Evolutionary conservation across 1,284 basidiomycete species (phyloP).

Genomic region (Taiwanofungus camphoratus): DNA sequence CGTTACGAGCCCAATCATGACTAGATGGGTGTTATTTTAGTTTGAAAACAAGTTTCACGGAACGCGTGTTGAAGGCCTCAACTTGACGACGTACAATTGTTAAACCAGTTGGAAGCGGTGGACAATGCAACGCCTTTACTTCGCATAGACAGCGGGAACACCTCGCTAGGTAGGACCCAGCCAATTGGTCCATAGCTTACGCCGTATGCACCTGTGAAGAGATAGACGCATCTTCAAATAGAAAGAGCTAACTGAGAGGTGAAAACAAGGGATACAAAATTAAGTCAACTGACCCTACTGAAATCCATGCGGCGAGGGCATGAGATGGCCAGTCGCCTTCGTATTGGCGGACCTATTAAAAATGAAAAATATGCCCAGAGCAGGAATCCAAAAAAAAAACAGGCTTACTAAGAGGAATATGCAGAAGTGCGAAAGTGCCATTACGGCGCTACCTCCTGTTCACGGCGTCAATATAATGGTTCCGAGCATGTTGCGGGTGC

Average conservation of each 20-base stretch:
- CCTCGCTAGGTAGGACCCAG: constrained; percentile 79
- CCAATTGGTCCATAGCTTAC: constrained; percentile 80
- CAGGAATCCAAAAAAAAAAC: not conserved
- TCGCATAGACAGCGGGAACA: constrained; percentile 83
- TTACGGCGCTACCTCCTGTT: constrained; percentile 60
- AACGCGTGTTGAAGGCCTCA: constrained; percentile 13
- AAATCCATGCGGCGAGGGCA: constrained; percentile 52
- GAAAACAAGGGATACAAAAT: constrained; percentile 6
- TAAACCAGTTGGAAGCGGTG: constrained; percentile 82
- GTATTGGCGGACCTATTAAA: constrained; percentile 41
- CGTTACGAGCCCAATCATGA: constrained; percentile 76
- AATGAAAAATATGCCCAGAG: constrained; percentile 2
- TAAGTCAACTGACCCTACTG: constrained; percentile 46
- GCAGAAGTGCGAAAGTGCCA: constrained; percentile 67
- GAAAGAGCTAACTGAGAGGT: constrained; percentile 5
- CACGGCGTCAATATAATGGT: not conserved
- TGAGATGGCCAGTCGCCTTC: constrained; percentile 52
- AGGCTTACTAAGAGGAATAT: constrained; percentile 58
- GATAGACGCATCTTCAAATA: constrained; percentile 55
- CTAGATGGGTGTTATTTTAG: no score
- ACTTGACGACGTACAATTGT: constrained; percentile 61
- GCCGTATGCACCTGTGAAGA: constrained; percentile 81
- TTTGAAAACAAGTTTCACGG: no score
- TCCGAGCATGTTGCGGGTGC: not conserved
- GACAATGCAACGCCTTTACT: constrained; percentile 80